A percentile compares a stretch with the other conserved stretches of the same genome.
Evolutionary conservation across 2,329 filamentous ascomycete genomes (phyloP).

Genomic region (Bimuria novae-zelandiae): DNA sequence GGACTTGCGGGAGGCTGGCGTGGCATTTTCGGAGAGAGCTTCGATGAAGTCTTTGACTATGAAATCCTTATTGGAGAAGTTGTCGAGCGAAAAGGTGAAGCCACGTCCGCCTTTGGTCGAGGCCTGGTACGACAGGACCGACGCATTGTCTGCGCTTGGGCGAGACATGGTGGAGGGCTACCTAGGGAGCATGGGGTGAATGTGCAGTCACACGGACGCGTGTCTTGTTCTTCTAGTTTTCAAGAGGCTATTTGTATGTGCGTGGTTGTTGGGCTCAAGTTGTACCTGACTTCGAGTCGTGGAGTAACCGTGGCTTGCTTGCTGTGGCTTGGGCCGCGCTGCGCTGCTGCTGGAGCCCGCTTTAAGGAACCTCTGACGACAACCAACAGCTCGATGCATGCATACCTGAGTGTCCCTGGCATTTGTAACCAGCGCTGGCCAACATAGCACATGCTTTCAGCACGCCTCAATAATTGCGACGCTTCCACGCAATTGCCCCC

Average conservation of each 20-base stretch:
- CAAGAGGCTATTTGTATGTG: neutral
- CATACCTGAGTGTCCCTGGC: constrained; percentile 13
- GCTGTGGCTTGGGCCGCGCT: constrained; percentile 35
- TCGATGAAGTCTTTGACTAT: constrained; percentile 99
- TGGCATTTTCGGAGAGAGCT: constrained; percentile 81
- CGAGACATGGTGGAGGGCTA: constrained; percentile 38
- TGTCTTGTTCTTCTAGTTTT: neutral
- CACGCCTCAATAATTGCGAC: constrained; percentile 26
- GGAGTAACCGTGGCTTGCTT: neutral
- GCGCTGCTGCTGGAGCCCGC: constrained; percentile 10
- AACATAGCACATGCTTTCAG: neutral
- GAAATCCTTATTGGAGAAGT: constrained; percentile 73
- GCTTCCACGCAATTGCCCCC: constrained; percentile 36
- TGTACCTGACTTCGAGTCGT: neutral
- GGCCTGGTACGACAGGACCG: constrained; percentile 46
- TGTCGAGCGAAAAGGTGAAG: constrained; percentile 84
- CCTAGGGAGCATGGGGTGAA: constrained; percentile 16
- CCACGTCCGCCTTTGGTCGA: constrained; percentile 60
- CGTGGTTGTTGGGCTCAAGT: neutral
- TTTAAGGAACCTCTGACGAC: neutral
- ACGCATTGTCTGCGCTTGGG: constrained; percentile 48
- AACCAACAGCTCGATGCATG: neutral
- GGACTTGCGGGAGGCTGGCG: constrained; percentile 80
- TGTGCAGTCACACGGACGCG: neutral
- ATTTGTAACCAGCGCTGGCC: neutral